Evolutionary conservation across 352 stramenopile genomes (phyloP), one percentile per base, ranked within the genome.

Genomic region (Blastocystis sp.): DNA sequence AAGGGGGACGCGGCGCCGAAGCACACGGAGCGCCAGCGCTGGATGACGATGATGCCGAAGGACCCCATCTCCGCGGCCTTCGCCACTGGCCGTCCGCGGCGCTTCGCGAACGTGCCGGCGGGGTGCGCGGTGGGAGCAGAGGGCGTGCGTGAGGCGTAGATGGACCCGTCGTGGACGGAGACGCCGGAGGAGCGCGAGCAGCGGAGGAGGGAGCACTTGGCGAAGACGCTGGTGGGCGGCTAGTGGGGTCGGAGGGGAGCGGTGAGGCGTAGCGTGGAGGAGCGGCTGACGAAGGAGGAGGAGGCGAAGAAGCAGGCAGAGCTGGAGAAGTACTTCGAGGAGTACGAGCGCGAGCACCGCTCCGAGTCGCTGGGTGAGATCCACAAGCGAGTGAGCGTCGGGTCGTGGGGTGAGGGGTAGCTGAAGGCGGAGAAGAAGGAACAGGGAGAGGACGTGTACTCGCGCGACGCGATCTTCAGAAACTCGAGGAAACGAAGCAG

Each of bases 21-120:
- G 43, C 68, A 70, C 52, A 61, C 68, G 74, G 59, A 82, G 34
- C 54, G 74, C 3, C 17, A 63, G 38, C 28, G 69, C 40, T 82
- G 74, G 74, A 82, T 82, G 74, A 82, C 54, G 11, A 82, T 82
- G 74, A 62, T 82, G 28, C 74, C 74, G 9, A 38, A 68, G 17
- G 38, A 21, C 42, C 52, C 45, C 7, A 66, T 82, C 34, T 82
- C 74, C 10, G 43, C 74, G 17, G 74, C 74, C 19, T 82, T 82
- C 43, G 74, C 74, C 10, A 34, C 54, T 10, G 45, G 34, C 14
- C 21, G 59, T 0, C 61, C 74, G n/a, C 54, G 74, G 24, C 74
- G 74, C 6, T 82, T 82, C 28, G 54, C 74, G 7, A 82, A 82
- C 28, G 2, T 82, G 0, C 74, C 74, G 14, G 34, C 28, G 34